Base-by-base conservation (phyloP, 2,329 filamentous ascomycete genomes). In the Zymoseptoria ardabiliae region DNA sequence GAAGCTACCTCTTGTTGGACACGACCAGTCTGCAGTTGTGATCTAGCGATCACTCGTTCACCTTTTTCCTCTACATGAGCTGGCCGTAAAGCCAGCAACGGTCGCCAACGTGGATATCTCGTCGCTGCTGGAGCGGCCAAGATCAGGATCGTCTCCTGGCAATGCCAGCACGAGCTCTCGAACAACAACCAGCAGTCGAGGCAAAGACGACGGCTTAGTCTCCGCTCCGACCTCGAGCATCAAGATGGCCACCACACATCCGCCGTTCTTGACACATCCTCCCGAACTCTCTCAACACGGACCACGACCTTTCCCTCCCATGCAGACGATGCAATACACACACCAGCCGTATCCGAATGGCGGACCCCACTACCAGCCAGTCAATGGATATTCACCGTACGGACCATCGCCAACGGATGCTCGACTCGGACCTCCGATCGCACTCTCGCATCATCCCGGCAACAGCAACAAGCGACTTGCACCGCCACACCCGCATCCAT, bases 101-200 rank as follows among this genome's bases (percentile, higher is more conserved):
- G 81, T 81, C 83, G 84, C 80, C 85, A 92, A 82, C 84, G 87
- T 96, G 91, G 91, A 96, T 92, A 95, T 96, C 88, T 85, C 89
- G 77, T 87, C 88, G 68, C 84, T 96, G 67, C 84, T 96, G 77
- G 90, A 92, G 82, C 83, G 82, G 73, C 79, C 85, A 73, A 85
- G 85, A 82, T 86, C 87, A 77, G 86, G 89, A 82, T 86, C 86
- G 75, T 80, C 77, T 57, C 75, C 74, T 55, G 77, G 75, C 63
- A 77, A 78, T 68, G 75, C 73, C 61, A 79, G 77, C 69, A 73
- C 73, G 35, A 70, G 68, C 50, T 72, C 71, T 25, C 64, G 64
- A 52, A 62, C 65, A 50, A 68, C 70, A 23, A 66, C 57, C 28
- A 68, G 61, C 58, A 70, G 66, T 60, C 63, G 60, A 63, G 61